Percentiles rank a stretch among this genome's conserved stretches.
Evolutionary conservation across 305 asterid species (phyloP).

Genomic region (Striga hermonthica): DNA sequence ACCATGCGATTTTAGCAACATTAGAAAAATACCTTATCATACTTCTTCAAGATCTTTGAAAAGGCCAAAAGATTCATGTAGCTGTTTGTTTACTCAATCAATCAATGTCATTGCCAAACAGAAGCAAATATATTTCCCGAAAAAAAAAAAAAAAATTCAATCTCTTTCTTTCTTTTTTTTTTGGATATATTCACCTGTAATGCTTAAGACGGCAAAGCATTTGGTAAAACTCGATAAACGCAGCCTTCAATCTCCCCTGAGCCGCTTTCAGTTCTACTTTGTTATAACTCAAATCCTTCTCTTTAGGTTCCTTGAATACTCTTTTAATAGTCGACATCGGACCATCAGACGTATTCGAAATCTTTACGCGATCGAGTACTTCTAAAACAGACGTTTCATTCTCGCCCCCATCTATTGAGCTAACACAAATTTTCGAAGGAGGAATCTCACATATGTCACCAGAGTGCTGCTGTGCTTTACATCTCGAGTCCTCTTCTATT

Average conservation of each 20-base stretch:
- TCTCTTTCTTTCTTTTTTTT: background rate
- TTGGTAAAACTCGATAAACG: constrained; percentile 59
- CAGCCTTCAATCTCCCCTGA: constrained; percentile 56
- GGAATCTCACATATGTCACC: constrained; percentile 25
- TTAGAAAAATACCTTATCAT: constrained; percentile 57
- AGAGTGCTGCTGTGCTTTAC: constrained; percentile 21
- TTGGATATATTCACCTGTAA: constrained; percentile 46
- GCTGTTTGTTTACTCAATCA: constrained; percentile 42
- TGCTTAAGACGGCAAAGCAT: constrained; percentile 70
- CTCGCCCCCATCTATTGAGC: constrained; percentile 31
- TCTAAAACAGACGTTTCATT: constrained; percentile 35
- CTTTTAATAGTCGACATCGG: constrained; percentile 74
- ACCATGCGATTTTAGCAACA: too few species aligned
- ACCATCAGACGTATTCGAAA: constrained; percentile 56
- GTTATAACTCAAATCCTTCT: constrained; percentile 49
- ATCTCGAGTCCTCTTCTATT: constrained; percentile 32
- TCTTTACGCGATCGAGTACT: constrained; percentile 62
- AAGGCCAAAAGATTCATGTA: constrained; percentile 70
- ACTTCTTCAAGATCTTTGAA: constrained; percentile 81
- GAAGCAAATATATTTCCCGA: constrained; percentile 5
- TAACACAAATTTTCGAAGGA: constrained; percentile 15
- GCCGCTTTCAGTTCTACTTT: constrained; percentile 60
- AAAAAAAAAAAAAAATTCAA: background rate
- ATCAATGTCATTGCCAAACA: constrained; percentile 28
- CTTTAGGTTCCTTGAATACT: constrained; percentile 50